These are phyloP conservation scores for Naumovozyma baii DNA, from an alignment of 805 yeast species.

Conservation along the genomic window DNA sequence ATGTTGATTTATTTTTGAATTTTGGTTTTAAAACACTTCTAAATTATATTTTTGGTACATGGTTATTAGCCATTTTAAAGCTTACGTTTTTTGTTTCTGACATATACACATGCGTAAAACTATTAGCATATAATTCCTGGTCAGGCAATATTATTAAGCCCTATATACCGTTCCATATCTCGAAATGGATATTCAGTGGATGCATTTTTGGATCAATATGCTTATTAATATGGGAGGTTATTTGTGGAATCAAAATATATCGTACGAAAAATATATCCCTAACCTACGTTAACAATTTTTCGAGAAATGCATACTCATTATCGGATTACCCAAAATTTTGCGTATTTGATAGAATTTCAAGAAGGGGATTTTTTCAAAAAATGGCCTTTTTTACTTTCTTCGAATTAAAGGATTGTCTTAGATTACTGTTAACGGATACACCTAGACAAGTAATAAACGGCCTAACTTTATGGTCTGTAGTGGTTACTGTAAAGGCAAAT, in stretches of 20 bases:
- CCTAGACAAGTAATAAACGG: slow-evolving; percentile 83
- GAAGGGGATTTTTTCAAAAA: slow-evolving; percentile 52
- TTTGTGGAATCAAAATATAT: slow-evolving; percentile 48
- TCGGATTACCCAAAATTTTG: slow-evolving; percentile 59
- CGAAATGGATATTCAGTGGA: slow-evolving; percentile 62
- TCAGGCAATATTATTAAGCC: slow-evolving; percentile 41
- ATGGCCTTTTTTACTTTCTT: slow-evolving; percentile 55
- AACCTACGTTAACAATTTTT: slow-evolving; percentile 57
- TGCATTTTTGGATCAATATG: slow-evolving; percentile 66
- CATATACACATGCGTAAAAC: slow-evolving; percentile 64
- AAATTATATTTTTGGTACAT: slow-evolving; percentile 15
- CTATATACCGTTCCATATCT: slow-evolving; percentile 39
- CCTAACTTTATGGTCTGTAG: slow-evolving; percentile 49
- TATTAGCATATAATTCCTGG: slow-evolving; percentile 66
- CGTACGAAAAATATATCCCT: slow-evolving; percentile 56
- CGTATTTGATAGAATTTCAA: slow-evolving; percentile 57
- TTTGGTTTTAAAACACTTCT: slow-evolving; percentile 15
- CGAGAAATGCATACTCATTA: slow-evolving; percentile 48
- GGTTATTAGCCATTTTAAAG: slow-evolving; percentile 36
- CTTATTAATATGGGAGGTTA: slow-evolving; percentile 44
- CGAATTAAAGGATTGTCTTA: slow-evolving; percentile 51
- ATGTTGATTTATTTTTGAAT: slow-evolving; percentile 16
- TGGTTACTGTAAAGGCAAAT: slow-evolving; percentile 26
- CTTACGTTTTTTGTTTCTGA: slow-evolving; percentile 55
- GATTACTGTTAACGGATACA: slow-evolving; percentile 63